Conservation (phyloP, 1,284 basidiomycete genomes). For the Ceratobasidium sp. region DNA sequence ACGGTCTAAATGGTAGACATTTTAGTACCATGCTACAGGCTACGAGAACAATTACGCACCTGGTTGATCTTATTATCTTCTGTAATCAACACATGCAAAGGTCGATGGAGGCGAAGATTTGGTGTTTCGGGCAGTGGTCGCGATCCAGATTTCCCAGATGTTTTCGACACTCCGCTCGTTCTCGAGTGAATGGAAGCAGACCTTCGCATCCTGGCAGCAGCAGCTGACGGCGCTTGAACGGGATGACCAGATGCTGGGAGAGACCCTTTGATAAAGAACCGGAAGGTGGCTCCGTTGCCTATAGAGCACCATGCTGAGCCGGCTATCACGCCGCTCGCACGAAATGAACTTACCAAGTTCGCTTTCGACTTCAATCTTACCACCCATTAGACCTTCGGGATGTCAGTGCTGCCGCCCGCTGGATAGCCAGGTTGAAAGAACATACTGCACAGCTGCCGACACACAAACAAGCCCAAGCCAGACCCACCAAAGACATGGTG, state of each 20-base stretch:
- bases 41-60: constrained; percentile 48
- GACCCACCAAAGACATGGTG: constrained; percentile 54
- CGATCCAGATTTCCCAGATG: constrained; percentile 19
- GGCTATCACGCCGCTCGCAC: background rate
- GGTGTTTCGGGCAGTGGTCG: constrained; percentile 32
- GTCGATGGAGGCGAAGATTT: constrained; percentile 21
- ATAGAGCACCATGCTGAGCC: background rate
- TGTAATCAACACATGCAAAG: constrained; percentile 52
- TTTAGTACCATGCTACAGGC: background rate
- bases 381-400: constrained; percentile 52
- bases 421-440: background rate
- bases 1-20: constrained; percentile 31
- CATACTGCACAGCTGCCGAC: constrained; percentile 52
- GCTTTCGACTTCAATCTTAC: constrained; percentile 53
- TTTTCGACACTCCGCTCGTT: constrained; percentile 36
- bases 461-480: constrained; percentile 54
- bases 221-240: background rate
- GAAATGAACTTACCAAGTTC: constrained; percentile 41
- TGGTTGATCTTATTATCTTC: constrained; percentile 54
- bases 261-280: constrained; percentile 53
- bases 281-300: constrained; percentile 54
- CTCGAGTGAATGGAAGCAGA: constrained; percentile 23
- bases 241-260: background rate
- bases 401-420: background rate
- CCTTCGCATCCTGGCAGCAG: background rate